phyloP scores from a whole-genome alignment of 2,329 filamentous ascomycete species.

The Zymoseptoria passerinii region DNA sequence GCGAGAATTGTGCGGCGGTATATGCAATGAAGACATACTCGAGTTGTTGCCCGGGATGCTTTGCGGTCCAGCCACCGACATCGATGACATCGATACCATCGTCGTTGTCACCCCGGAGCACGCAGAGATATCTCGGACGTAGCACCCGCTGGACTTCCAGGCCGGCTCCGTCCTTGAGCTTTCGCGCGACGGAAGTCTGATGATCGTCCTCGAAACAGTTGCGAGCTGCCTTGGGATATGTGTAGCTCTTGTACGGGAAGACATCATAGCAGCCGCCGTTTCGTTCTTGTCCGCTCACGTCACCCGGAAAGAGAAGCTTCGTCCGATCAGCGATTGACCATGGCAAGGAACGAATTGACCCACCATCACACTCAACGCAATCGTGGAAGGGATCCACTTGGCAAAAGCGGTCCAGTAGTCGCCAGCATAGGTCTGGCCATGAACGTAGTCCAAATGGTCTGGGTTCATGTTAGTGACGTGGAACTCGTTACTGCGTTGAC shows the following conservation, averaged over 20 bases:
- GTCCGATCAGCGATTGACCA: neutral
- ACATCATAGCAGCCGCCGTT: conserved; percentile 4
- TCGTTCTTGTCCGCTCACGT: conserved; percentile 4
- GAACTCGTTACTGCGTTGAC: neutral
- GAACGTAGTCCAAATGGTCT: conserved; percentile 5
- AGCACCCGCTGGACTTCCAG: conserved; percentile 1
- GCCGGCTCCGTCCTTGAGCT: neutral
- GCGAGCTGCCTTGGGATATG: conserved; percentile 4
- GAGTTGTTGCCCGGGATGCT: conserved; percentile 1
- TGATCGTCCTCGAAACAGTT: conserved; percentile 2
- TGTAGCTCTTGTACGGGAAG: conserved; percentile 7
- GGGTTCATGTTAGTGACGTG: neutral
- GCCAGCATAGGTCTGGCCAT: neutral
- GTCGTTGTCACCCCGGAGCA: neutral
- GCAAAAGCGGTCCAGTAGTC: conserved; percentile 4
- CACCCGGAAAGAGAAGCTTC: conserved; percentile 1
- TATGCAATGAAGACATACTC: conserved; percentile 7
- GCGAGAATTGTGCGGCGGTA: conserved; percentile 3
- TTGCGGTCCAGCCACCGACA: neutral
- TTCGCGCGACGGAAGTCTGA: neutral
- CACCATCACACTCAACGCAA: conserved; percentile 3
- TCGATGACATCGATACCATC: neutral
- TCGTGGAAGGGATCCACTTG: conserved; percentile 3
- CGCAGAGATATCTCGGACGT: conserved; percentile 2
- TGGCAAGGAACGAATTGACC: neutral